Evolutionary conservation across 78 protist genomes (phyloP).

Genomic region (Dictyostelium capitatum): DNA sequence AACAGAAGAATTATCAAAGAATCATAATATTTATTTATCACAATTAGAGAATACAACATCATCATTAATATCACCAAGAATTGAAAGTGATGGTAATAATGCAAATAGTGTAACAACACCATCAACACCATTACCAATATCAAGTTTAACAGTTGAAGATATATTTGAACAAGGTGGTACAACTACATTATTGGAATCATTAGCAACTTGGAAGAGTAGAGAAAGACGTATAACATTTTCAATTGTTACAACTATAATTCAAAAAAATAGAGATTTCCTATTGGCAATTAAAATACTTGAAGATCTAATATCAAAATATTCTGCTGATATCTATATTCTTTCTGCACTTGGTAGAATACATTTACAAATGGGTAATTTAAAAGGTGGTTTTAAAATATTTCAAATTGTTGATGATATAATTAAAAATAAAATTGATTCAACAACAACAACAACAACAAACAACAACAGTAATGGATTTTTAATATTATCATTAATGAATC

Average conservation of each 20-base stretch:
- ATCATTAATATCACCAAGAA: constrained; percentile 38
- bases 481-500: constrained; percentile 48
- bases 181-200: neutral
- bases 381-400: constrained; percentile 26
- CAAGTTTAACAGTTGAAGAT: constrained; percentile 25
- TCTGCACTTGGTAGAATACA: constrained; percentile 73
- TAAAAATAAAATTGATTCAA: neutral
- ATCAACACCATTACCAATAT: constrained; percentile 21
- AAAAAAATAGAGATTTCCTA: constrained; percentile 68
- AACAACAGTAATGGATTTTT: neutral
- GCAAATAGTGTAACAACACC: neutral
- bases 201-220: constrained; percentile 54
- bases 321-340: constrained; percentile 26
- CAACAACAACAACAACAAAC: too few relatives aligned
- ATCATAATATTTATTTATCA: constrained; percentile 45
- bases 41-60: constrained; percentile 64
- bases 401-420: constrained; percentile 29
- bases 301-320: constrained; percentile 49
- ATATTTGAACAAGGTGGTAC: constrained; percentile 42
- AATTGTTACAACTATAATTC: constrained; percentile 74
- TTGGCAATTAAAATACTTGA: constrained; percentile 72
- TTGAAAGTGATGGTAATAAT: neutral
- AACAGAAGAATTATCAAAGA: constrained; percentile 25
- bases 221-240: constrained; percentile 74
- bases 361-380: constrained; percentile 66